These are phyloP conservation scores for Penicillium fuscoglaucum DNA, from an alignment of 2,329 filamentous ascomycete species.

Conservation along the genomic window DNA sequence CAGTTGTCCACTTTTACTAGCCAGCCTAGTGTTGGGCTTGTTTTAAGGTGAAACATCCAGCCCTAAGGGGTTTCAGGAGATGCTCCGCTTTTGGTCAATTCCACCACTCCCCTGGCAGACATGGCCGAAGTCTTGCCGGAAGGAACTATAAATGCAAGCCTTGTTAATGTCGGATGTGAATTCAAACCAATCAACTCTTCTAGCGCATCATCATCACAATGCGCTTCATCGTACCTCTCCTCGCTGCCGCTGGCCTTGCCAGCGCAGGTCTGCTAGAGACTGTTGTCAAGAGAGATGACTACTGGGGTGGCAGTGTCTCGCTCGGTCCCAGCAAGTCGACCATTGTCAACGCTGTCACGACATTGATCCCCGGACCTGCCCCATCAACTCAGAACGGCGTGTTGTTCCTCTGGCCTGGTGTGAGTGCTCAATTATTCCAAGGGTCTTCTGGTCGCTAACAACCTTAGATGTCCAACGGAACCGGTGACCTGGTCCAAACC, in stretches of 20 bases:
- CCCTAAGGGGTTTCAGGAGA: not conserved
- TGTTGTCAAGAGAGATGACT: slow-evolving; percentile 35
- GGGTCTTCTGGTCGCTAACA: not conserved
- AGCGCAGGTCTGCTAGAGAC: slow-evolving; percentile 21
- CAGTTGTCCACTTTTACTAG: not conserved
- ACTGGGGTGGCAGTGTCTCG: slow-evolving; percentile 43
- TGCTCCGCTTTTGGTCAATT: slow-evolving; percentile 6
- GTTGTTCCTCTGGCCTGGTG: slow-evolving; percentile 47
- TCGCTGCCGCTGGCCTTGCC: slow-evolving; percentile 10
- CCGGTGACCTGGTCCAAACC: slow-evolving; percentile 46
- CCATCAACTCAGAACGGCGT: slow-evolving; percentile 41
- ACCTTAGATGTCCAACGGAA: slow-evolving; percentile 45
- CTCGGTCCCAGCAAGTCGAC: slow-evolving; percentile 41
- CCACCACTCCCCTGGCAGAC: not conserved
- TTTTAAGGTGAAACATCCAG: slow-evolving; percentile 14
- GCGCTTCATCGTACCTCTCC: slow-evolving; percentile 8
- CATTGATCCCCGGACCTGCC: slow-evolving; percentile 42
- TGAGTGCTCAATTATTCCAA: not conserved
- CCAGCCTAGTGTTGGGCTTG: not conserved
- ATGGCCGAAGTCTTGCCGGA: not conserved
- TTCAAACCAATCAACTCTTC: not conserved
- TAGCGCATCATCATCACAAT: not conserved
- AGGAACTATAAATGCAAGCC: not conserved
- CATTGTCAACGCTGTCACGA: slow-evolving; percentile 44
- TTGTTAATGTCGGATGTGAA: not conserved